Evolutionary conservation across 805 yeast species (phyloP).

Genomic region (Ogataea pini): DNA sequence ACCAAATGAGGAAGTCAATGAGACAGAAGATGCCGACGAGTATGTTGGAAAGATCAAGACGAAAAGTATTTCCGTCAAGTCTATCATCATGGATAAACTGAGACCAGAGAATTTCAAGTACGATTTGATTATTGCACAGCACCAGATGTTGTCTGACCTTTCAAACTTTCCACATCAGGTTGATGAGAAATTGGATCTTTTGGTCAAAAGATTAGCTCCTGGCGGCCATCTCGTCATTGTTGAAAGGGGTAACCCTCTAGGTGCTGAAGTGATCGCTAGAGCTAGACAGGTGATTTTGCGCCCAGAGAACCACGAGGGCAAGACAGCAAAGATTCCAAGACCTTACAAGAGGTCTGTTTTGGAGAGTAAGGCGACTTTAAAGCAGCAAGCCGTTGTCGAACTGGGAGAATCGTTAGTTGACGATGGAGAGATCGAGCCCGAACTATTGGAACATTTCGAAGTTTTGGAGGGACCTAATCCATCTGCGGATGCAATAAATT

Average conservation of each 20-base stretch:
- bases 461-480: constrained; percentile 19
- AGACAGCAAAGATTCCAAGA: constrained; percentile 65
- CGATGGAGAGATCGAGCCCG: constrained; percentile 29
- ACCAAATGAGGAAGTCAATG: constrained; percentile 10
- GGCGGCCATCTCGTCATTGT: constrained; percentile 76
- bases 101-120: constrained; percentile 55
- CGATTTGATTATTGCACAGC: constrained; percentile 82
- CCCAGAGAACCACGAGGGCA: constrained; percentile 64
- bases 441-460: constrained; percentile 28
- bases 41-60: constrained; percentile 57
- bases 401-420: constrained; percentile 16
- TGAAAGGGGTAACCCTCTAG: constrained; percentile 88
- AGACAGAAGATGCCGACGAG: constrained; percentile 27
- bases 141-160: constrained; percentile 65
- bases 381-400: constrained; percentile 22
- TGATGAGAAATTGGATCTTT: constrained; percentile 62
- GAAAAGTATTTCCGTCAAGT: constrained; percentile 51
- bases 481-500: constrained; percentile 39
- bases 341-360: constrained; percentile 56
- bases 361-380: constrained; percentile 34
- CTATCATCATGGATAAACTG: constrained; percentile 54
- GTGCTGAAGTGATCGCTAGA: constrained; percentile 84
- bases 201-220: constrained; percentile 66
- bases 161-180: constrained; percentile 69
- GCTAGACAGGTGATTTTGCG: constrained; percentile 90